Evolutionary conservation across 2,329 filamentous ascomycete genomes (phyloP), one percentile per base, ranked within the genome.

Genomic region (Blumeria graminis): DNA sequence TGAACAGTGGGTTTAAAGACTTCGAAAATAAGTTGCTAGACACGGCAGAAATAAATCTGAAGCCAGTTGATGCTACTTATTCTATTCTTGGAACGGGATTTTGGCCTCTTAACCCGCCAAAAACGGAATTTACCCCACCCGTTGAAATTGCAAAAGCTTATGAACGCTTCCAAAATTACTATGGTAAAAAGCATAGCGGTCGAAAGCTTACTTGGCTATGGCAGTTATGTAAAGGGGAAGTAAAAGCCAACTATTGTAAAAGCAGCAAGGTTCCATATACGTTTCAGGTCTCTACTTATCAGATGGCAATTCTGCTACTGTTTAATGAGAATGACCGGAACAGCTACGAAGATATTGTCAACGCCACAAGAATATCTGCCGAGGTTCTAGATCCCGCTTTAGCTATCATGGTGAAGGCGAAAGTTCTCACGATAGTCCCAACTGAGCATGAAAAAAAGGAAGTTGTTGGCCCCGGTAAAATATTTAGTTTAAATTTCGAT

Each of bases 171-270:
- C 76, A 81, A 34, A 81, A 77, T 35, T 98, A 93, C 69, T 98
- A 98, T 74, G 88, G 86, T 70, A 82, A 89, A 69, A 98, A 96
- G 75, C 92, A 98, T 68, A 92, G 84, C 62, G 92, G 92, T 38
- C 85, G 92, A 59, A 98, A 96, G 71, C 75, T 98, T 41, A 94
- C 90, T 7, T 98, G 92, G 92, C 70, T 98, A 57, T 98, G 92
- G 92, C 88, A 96, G 68, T 73, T 98, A 55, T 96, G 88, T 76
- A 98, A 96, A 73, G 92, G 92, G 57, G 92, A 98, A 69, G 78
- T 98, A 59, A 90, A 89, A 69, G 86, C 89, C 39, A 90, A 89
- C 65, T 98, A 95, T 69, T 84, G 86, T 74, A 93, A 87, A 71
- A 80, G 74, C 66, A 80, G 80, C 65, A 96, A 95, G 72, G 86